phyloP scores from a whole-genome alignment of 306 rosid genomes.

The Geum urbanum region DNA sequence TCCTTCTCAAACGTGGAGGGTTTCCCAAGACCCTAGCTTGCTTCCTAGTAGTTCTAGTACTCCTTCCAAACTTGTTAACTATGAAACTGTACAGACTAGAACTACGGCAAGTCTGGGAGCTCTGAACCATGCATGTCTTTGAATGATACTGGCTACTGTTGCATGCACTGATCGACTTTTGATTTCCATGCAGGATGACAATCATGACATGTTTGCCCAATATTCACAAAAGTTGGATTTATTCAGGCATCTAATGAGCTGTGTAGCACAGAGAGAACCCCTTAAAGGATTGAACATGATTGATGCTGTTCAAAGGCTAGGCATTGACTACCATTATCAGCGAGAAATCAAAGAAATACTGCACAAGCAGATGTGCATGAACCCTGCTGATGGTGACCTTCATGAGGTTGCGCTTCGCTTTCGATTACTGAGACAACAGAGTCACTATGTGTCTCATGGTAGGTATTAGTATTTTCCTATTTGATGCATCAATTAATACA shows the following conservation, averaged over 20 bases:
- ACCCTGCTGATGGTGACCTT: slow-evolving; percentile 1
- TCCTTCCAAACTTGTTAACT: neutral
- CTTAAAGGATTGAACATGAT: slow-evolving; percentile 31
- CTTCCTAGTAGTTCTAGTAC: neutral
- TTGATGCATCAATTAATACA: neutral
- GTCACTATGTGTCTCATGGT: slow-evolving; percentile 34
- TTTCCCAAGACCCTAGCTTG: neutral
- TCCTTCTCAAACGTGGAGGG: neutral
- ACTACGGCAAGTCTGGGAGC: neutral
- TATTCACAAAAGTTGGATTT: neutral
- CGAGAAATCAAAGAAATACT: slow-evolving; percentile 27
- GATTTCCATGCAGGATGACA: neutral
- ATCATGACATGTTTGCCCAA: neutral
- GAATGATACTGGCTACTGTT: neutral
- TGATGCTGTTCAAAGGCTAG: slow-evolving; percentile 33
- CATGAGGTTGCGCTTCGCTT: slow-evolving; percentile 36
- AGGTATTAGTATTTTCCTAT: neutral
- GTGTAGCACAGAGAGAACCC: neutral
- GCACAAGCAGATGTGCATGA: neutral
- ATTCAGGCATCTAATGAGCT: neutral
- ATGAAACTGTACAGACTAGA: neutral
- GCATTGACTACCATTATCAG: slow-evolving; percentile 27
- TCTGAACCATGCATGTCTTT: too few relatives aligned
- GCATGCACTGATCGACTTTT: neutral
- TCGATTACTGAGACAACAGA: slow-evolving; percentile 41